Conservation (phyloP, 2,329 filamentous ascomycete species). For the Hypocrella siamensis region DNA sequence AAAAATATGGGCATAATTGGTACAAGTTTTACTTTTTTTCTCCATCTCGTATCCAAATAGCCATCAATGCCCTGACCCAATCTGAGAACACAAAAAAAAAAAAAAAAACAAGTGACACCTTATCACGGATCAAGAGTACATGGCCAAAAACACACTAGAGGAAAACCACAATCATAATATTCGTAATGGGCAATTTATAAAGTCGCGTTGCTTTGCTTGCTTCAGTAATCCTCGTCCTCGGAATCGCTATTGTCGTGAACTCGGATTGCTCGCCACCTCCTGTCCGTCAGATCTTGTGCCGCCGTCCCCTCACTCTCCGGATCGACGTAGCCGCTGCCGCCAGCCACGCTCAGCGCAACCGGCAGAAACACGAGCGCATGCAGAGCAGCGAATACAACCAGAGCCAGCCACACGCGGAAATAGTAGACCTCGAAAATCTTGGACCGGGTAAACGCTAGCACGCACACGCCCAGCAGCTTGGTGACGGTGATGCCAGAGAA, state of each 20-base stretch:
- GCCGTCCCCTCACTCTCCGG: conserved; percentile 76
- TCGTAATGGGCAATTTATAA: background rate
- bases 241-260: conserved; percentile 63
- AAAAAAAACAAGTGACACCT: no score
- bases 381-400: conserved; percentile 76
- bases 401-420: conserved; percentile 87
- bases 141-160: background rate
- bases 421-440: conserved; percentile 99
- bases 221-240: conserved; percentile 44
- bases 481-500: conserved; percentile 95
- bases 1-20: no score
- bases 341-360: conserved; percentile 71
- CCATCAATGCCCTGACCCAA: no score
- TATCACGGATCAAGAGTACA: no score
- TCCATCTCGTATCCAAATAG: no score
- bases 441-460: conserved; percentile 84
- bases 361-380: conserved; percentile 88
- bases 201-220: no score
- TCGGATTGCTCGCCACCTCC: conserved; percentile 62
- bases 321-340: conserved; percentile 78
- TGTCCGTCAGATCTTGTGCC: conserved; percentile 71
- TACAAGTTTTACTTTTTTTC: no score
- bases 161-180: background rate
- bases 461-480: conserved; percentile 80
- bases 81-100: no score